A percentile compares a stretch with the other conserved stretches of the same genome.
These are phyloP conservation scores for Marasmius sp. DNA, from an alignment of 1,284 basidiomycete species.

Conservation along the genomic window DNA sequence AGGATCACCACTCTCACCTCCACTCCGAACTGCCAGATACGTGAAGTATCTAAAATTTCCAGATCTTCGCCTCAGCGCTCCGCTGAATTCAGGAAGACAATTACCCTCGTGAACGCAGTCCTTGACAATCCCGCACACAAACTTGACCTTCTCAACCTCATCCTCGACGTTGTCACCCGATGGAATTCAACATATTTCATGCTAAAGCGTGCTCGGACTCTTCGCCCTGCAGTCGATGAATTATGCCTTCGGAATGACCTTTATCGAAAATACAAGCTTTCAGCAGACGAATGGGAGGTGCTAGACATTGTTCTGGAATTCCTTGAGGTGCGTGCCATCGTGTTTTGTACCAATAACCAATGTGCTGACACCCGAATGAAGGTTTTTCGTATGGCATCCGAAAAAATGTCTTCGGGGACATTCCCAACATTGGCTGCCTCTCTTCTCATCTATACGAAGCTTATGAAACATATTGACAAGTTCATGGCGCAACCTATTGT, in stretches of 20 bases:
- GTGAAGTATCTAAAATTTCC: no score
- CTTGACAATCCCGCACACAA: not conserved
- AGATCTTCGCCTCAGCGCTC: not conserved
- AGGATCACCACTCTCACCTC: no score
- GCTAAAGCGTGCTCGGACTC: not conserved
- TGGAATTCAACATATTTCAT: conserved; percentile 6
- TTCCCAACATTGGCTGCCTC: not conserved
- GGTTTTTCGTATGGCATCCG: not conserved
- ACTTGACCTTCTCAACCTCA: not conserved
- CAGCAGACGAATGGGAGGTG: not conserved
- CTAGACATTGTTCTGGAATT: not conserved
- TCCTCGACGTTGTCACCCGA: not conserved
- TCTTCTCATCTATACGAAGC: not conserved
- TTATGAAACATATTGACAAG: not conserved
- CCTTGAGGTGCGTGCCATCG: not conserved
- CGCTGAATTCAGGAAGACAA: not conserved
- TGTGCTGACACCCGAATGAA: not conserved
- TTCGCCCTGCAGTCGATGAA: not conserved
- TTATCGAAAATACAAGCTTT: not conserved
- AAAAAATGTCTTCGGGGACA: not conserved
- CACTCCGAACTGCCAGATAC: no score
- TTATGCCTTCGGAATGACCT: not conserved
- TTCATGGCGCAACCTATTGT: not conserved
- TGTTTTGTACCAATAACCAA: not conserved
- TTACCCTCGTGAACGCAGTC: not conserved